Evolutionary conservation across 176 grass and related monocot species (phyloP).

Genomic region (Triticum turgidum): DNA sequence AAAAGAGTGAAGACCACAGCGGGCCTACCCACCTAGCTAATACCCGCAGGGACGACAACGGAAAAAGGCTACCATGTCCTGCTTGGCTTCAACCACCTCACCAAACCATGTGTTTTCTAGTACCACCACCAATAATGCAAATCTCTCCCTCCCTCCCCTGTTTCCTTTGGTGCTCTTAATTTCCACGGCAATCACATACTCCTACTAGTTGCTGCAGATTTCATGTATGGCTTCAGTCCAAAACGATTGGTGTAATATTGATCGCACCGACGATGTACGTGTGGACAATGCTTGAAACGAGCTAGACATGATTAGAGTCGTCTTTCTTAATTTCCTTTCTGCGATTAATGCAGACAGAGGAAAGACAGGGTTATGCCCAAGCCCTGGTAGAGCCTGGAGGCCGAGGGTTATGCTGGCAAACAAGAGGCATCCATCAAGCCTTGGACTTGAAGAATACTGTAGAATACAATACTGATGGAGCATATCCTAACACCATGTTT

Average conservation of each 20-base stretch:
- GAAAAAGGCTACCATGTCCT: background rate
- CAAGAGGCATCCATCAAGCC: background rate
- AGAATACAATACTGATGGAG: background rate
- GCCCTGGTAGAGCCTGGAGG: too few relatives aligned
- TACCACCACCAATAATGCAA: background rate
- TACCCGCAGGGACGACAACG: background rate
- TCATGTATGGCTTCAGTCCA: background rate
- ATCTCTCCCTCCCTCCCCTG: background rate
- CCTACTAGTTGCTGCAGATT: background rate
- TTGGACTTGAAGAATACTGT: background rate
- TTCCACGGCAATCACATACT: background rate
- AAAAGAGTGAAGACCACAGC: background rate
- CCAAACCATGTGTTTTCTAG: conserved; percentile 14
- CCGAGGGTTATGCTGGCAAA: background rate
- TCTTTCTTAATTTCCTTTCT: background rate
- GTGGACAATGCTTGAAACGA: background rate
- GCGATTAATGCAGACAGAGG: background rate
- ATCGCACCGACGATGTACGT: background rate
- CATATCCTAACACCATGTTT: background rate
- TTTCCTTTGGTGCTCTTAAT: background rate
- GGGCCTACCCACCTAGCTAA: background rate
- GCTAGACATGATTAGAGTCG: background rate
- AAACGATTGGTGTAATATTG: background rate
- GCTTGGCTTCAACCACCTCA: conserved; percentile 12
- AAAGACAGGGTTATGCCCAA: background rate